Evolutionary conservation across 345 rosid genomes (phyloP).

Genomic region (Viola odorata): DNA sequence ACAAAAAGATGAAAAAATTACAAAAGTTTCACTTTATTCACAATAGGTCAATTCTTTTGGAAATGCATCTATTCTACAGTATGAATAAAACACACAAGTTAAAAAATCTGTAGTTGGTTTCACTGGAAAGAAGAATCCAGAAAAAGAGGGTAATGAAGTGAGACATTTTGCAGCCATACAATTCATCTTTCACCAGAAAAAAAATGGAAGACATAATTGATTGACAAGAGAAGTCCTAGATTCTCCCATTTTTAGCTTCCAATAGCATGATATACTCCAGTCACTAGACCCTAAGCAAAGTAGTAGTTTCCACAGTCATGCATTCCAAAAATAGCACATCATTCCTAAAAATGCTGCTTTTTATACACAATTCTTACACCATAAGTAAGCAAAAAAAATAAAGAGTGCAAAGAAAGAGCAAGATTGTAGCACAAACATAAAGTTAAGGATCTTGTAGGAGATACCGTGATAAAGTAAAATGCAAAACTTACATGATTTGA

Average conservation of each 20-base stretch:
- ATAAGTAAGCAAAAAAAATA: slow-evolving; percentile 1
- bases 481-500: slow-evolving; percentile 72
- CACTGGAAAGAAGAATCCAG: no score
- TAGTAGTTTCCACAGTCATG: background rate
- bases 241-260: background rate
- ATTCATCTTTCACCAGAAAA: no score
- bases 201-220: background rate
- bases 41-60: background rate
- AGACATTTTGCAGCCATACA: no score
- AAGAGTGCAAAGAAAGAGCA: background rate
- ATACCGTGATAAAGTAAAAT: background rate
- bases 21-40: background rate
- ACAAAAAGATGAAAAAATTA: background rate
- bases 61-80: background rate
- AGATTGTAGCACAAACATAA: background rate
- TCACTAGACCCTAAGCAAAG: background rate
- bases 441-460: background rate
- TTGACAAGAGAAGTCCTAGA: background rate
- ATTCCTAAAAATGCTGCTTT: background rate
- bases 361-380: background rate
- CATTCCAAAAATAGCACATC: background rate
- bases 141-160: no score
- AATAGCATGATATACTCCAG: background rate
- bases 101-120: background rate
- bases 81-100: background rate